Base-by-base conservation (phyloP, 768 basidiomycete genomes). In the Scleroderma citrinum region DNA sequence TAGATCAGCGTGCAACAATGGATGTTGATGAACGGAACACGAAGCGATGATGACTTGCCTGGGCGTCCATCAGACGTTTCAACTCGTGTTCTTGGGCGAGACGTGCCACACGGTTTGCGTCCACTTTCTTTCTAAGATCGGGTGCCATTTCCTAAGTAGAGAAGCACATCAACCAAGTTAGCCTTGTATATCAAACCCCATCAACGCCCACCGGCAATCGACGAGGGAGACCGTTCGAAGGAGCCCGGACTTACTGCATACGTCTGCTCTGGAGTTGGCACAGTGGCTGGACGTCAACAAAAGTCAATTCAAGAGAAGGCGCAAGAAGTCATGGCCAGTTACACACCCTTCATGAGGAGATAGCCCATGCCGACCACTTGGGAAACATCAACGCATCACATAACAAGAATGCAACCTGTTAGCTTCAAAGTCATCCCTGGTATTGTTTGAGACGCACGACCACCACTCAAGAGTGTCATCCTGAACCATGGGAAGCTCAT, bases 401-500 rank as follows among this genome's bases (percentile, higher is more conserved):
- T 8, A 29, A 8, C 26, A 29, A 5, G 8, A 29, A 29, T 8
- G 26, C 8, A 29, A 8, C 26, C 5, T 29, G 8, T 29, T 29
- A 29, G 26, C 8, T 29, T 29, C 26, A 29, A 8, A 5, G 8
- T 29, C 26, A 29, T 29, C 26, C n/a, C 26, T 29, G 26, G 26
- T 5, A 29, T 29, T 8, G 8, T 29, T 29, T 48, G 42, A 37
- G 44, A 78, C 80, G 65, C 59, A 82, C 80, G 58, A 50, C 73
- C 71, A 47, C 72, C 49, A 5, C 79, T 71, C 44, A 69, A 56
- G 5, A 71, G 69, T 16, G 75, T 69, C 55, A 82, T 69, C 61
- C 75, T 76, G 56, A 71, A 61, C 81, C 81, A 83, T 26, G 81
- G 81, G 65, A 81, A 82, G 49, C 65, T 69, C 56, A 80, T 80